Evolutionary conservation across 1,284 basidiomycete species (phyloP).

Genomic region (Ganoderma meredithae): DNA sequence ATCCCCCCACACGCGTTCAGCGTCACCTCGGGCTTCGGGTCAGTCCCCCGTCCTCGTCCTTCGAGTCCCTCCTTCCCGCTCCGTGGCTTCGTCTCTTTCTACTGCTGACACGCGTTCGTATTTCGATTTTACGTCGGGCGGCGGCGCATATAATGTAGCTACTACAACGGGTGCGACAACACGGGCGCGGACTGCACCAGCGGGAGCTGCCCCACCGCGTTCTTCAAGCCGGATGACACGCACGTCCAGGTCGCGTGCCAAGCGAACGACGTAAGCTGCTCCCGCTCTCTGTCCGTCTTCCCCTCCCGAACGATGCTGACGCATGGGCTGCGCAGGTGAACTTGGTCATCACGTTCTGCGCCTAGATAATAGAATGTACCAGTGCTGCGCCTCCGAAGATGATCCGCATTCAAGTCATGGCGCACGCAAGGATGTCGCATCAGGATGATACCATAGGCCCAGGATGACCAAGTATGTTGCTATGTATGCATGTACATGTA

Average conservation of each 20-base stretch:
- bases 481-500: background rate
- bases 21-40: conserved; percentile 40
- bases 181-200: conserved; percentile 35
- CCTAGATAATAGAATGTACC: too few relatives aligned
- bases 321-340: conserved; percentile 32
- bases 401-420: background rate
- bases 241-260: conserved; percentile 50
- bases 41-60: background rate
- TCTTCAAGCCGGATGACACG: conserved; percentile 48
- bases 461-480: background rate
- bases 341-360: conserved; percentile 46
- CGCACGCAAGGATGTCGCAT: background rate
- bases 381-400: background rate
- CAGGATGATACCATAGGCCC: background rate
- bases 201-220: conserved; percentile 45
- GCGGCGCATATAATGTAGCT: conserved; percentile 22
- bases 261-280: conserved; percentile 34
- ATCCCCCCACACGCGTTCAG: conserved; percentile 48
- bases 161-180: conserved; percentile 43
- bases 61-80: too few relatives aligned
- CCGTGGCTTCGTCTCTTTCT: too few relatives aligned
- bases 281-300: background rate
- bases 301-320: background rate
- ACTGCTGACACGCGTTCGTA: too few relatives aligned
- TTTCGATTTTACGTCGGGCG: too few relatives aligned